Base-by-base conservation (phyloP, 495 filamentous ascomycete genomes). In the Aspergillus homomorphus region DNA sequence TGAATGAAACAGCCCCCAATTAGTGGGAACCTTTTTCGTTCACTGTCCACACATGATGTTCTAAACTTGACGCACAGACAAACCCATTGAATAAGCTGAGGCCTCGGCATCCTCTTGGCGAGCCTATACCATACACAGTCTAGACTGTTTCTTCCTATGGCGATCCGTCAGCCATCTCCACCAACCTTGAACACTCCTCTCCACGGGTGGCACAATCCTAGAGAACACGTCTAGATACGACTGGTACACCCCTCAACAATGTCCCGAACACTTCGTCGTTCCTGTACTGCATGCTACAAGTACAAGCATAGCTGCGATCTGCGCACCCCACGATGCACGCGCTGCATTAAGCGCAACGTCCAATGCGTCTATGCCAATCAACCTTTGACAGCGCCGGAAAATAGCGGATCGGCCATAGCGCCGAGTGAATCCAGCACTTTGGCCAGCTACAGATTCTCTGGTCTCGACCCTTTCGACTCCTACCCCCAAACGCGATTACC, bases 301-400 rank as follows among this genome's bases (percentile, higher is more conserved):
- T 66, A 72, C 7, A 82, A 82, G 59, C 72, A 73, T 51, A 73
- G 73, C 54, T 82, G 80, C 53, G 78, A 81, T 54, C 73, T 79
- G 15, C 65, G 66, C 22, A 76, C 73, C 0, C 80, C 80, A 10
- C 68, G 69, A 16, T 82, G 80, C 63, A 78, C 78, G 21, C 76
- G 80, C 41, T 82, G 80, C 60, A 45, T 71, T 44, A 79, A 77
- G 63, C 69, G 75, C 19, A 67, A 73, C 3, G 62, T 70, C 16
- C 54, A 62, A 3, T 82, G 80, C 51, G 58, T 70, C 33, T 82
- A 81, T 61, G 78, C 73, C 1, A 82, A 82, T 45, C 65, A 77
- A 58, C 80, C 80, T 2, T 63, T 70, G 57, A 70, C 72, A 0
- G 58, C 66, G 9, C 21, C 41, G 16, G 12, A 42, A 19, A n/a